Conservation (phyloP, 164 flowering plant genomes). For the Aristolochia contorta region DNA sequence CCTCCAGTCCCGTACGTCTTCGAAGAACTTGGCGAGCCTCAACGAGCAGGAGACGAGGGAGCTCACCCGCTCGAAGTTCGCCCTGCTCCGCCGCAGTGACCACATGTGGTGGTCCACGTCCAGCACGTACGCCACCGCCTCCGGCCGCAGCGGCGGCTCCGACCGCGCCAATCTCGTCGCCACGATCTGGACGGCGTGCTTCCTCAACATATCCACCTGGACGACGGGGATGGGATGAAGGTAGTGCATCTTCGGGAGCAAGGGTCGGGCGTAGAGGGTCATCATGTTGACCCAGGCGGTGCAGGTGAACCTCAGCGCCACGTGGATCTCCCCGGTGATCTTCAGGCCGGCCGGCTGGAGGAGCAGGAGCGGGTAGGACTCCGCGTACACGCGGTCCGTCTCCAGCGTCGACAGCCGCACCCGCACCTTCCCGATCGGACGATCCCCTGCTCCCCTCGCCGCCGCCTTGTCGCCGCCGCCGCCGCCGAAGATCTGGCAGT, state of each 20-base stretch:
- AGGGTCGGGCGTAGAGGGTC: slow-evolving; percentile 47
- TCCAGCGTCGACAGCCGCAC: slow-evolving; percentile 70
- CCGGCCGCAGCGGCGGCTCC: slow-evolving; percentile 73
- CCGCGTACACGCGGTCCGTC: slow-evolving; percentile 55
- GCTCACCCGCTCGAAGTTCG: slow-evolving; percentile 60
- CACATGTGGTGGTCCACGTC: slow-evolving; percentile 70
- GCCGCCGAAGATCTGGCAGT: slow-evolving; percentile 47
- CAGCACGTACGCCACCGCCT: slow-evolving; percentile 72
- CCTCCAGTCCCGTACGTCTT: slow-evolving; percentile 54
- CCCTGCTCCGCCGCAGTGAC: slow-evolving; percentile 67
- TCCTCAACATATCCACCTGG: slow-evolving; percentile 49
- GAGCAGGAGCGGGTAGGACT: slow-evolving; percentile 51
- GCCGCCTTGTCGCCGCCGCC: too few species aligned
- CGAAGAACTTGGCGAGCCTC: slow-evolving; percentile 37
- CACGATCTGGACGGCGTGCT: slow-evolving; percentile 67
- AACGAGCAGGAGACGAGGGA: slow-evolving; percentile 40
- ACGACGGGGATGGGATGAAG: slow-evolving; percentile 49
- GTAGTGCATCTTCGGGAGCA: slow-evolving; percentile 91
- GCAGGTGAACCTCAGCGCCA: slow-evolving; percentile 72
- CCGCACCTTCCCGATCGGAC: slow-evolving; percentile 72
- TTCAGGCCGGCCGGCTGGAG: slow-evolving; percentile 48
- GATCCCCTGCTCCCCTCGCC: slow-evolving; percentile 34
- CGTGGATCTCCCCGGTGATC: slow-evolving; percentile 66
- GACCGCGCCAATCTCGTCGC: slow-evolving; percentile 52
- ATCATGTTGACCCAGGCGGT: slow-evolving; percentile 75